Evolutionary conservation across 306 rosid genomes (phyloP).

Genomic region (Ormosia semicastrata): DNA sequence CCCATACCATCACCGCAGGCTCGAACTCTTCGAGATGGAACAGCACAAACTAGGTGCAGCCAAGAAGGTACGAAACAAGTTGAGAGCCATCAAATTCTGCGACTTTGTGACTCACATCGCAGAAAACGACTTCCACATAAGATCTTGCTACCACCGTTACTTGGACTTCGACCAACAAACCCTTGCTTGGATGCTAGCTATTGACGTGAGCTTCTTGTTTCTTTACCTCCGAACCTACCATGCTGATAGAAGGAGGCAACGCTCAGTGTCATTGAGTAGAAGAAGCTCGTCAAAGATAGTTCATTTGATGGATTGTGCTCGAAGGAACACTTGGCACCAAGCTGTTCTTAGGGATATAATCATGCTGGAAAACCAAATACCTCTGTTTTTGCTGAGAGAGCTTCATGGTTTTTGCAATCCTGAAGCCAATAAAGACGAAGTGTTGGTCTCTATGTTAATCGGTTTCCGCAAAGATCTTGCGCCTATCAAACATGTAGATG

Average conservation of each 20-base stretch:
- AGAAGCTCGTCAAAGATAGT: background rate
- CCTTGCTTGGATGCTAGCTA: slow-evolving; percentile 1
- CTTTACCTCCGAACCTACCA: background rate
- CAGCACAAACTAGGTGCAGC: background rate
- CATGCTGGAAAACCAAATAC: slow-evolving; percentile 21
- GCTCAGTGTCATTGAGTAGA: background rate
- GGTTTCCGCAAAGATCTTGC: background rate
- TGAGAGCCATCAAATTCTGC: background rate
- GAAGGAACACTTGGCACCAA: background rate
- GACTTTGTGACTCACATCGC: background rate
- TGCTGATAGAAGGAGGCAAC: background rate
- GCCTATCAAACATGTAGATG: background rate
- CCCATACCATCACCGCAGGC: slow-evolving; percentile 20
- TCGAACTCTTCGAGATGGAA: slow-evolving; percentile 13
- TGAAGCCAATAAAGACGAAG: background rate
- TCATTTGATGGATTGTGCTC: background rate
- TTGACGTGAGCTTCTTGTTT: background rate
- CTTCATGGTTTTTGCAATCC: background rate
- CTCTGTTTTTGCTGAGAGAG: background rate
- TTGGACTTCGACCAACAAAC: background rate
- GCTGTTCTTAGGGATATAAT: slow-evolving; percentile 1
- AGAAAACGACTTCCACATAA: background rate
- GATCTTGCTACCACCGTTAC: background rate
- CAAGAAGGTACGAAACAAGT: background rate
- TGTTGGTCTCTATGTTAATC: background rate